These are phyloP conservation scores for Sporothrix pallida DNA, from an alignment of 2,329 filamentous ascomycete species.

Conservation along the genomic window DNA sequence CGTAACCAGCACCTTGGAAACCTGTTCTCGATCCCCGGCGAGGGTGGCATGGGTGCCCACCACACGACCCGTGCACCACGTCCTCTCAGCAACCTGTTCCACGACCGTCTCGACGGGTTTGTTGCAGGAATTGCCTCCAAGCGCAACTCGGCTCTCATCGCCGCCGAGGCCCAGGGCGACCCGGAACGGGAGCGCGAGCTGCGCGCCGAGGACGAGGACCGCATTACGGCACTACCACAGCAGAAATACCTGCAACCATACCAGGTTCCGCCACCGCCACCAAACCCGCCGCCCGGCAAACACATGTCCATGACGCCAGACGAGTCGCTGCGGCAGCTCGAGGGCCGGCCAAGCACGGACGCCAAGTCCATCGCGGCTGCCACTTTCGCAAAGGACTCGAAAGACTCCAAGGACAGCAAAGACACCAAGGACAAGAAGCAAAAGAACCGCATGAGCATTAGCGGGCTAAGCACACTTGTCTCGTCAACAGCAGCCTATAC, in stretches of 20 bases:
- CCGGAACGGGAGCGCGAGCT: constrained; percentile 79
- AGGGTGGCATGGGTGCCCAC: constrained; percentile 33
- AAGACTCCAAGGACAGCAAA: not conserved
- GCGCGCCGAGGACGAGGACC: constrained; percentile 81
- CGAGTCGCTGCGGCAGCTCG: constrained; percentile 56
- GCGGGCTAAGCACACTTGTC: constrained; percentile 45
- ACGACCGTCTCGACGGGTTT: constrained; percentile 86
- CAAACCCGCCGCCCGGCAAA: constrained; percentile 36
- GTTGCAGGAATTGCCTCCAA: constrained; percentile 87
- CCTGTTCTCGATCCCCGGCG: constrained; percentile 13
- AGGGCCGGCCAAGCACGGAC: constrained; percentile 50
- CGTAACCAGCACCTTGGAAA: constrained; percentile 49
- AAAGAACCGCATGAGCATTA: constrained; percentile 37
- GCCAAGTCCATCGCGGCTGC: constrained; percentile 36
- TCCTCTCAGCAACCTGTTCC: constrained; percentile 75
- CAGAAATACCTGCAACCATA: constrained; percentile 67
- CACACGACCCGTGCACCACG: constrained; percentile 57
- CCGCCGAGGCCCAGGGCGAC: constrained; percentile 80
- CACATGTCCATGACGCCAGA: constrained; percentile 45
- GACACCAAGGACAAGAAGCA: not conserved
- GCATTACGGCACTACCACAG: constrained; percentile 78
- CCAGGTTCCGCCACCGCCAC: constrained; percentile 46
- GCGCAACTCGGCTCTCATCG: constrained; percentile 81
- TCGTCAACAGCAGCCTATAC: constrained; percentile 31
- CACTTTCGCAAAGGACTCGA: not conserved